Evolutionary conservation across 2,329 filamentous ascomycete species (phyloP), one percentile per base, ranked within the genome.

Genomic region (Diaporthe sp.): DNA sequence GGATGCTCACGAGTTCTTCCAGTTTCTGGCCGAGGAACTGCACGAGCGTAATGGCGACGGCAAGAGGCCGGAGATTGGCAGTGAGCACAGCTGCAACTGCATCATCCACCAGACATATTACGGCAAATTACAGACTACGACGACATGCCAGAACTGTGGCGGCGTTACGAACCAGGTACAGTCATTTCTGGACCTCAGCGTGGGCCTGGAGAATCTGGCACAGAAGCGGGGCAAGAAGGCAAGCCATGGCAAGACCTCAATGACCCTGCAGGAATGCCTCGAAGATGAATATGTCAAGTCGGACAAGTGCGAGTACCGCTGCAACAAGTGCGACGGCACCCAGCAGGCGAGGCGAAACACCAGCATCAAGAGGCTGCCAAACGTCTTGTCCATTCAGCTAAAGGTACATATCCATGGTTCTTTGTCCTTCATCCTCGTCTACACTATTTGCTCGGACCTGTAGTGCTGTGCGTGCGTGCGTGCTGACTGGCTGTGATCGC

Each of bases 1-100:
- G 86, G 96, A 98, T 82, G 96, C 96, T 0, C 96, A 98, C 82
- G 96, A 98, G 83, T 98, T 98, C 85, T 97, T 98, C 83, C 95
- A 98, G 82, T 98, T 98, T 81, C 90, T 98, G 46, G 93, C 97
- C 49, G 96, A 98, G 85, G 94, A 97, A 80, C 89, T 99, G 22
- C 96, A 98, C 82, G 92, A 94, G 81, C 90, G 95, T 55, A 97
- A 96, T 79, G 92, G 92, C 19, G 92, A 94, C 78, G 89, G 90
- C 53, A 93, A 92, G 81, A 90, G 87, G 79, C 89, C 90, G 42
- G 91, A 89, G 82, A 89, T 82, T 69, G 89, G 86, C 77, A 90
- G 88, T 77, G 90, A 91, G 80, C 89, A 91, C 80, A 90, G 85
- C 79, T 98, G 97, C 87, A 91, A 93, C 75, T 99, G 96, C 84